Base-by-base conservation (phyloP, 2,329 filamentous ascomycete species). In the Xylariaceae sp. region DNA sequence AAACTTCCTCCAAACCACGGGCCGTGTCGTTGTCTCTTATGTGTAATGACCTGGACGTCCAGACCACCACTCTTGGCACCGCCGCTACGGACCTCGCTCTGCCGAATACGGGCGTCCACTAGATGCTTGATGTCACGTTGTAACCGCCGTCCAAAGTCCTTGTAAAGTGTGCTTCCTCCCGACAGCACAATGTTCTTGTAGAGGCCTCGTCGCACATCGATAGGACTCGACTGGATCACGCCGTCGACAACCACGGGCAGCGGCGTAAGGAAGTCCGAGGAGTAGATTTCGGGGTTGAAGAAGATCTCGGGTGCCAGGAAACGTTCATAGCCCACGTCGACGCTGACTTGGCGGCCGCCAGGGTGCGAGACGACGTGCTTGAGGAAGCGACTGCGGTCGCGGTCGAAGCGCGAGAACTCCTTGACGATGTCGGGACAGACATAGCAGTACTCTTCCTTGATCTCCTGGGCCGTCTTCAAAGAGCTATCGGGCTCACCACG, bases 101-200 rank as follows among this genome's bases (percentile, higher is more conserved):
- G 92, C 68, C 89, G 87, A 72, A 99, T 97, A 68, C 94, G 85
- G 15, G 88, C 91, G 72, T 99, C 94, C 48, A 97, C 94, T 60
- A 99, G 78, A 73, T 97, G 91, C 77, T 94, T 90, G 73, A 99
- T 99, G 73, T 99, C 95, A 73, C 94, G 87, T 78, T 99, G 95
- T 80, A 99, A 82, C 73, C 94, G 86, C 66, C 94, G 87, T 30
- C 94, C 94, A 76, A 99, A 99, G 77, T 99, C 92, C 78, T 97
- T 97, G 84, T 97, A 99, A 63, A 99, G 80, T 18, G 94, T 99
- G 67, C 92, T 97, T 69, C 94, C 94, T 73, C 94, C 94, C 2
- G 93, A 97, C 44, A 99, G 82, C 41, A 99, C 94, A 77, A 99
- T 99, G 78, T 99, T 99, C 86, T 99, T 99, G 85, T 99, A 99